These are phyloP conservation scores for Diaporthe nobilis DNA, from an alignment of 2,329 filamentous ascomycete genomes.

Conservation along the genomic window DNA sequence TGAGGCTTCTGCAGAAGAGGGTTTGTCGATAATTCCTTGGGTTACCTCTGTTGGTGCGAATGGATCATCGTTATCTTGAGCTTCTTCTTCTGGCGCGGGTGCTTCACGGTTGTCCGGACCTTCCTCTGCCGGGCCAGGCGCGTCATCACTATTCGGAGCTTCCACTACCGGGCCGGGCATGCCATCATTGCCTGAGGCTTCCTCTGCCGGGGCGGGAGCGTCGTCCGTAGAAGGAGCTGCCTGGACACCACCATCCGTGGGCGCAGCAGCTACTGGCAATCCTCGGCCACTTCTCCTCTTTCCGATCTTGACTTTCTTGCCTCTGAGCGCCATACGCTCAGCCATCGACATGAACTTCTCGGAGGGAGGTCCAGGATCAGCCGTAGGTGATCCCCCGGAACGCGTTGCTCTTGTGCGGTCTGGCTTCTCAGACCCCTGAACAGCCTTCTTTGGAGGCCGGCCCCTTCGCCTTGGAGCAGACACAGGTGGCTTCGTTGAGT, in stretches of 20 bases:
- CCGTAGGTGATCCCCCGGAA: constrained; percentile 5
- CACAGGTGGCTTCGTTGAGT: background rate
- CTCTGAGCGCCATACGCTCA: constrained; percentile 68
- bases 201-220: background rate
- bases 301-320: constrained; percentile 68
- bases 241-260: background rate
- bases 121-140: constrained; percentile 9
- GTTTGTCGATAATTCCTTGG: background rate
- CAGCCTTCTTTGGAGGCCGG: constrained; percentile 49
- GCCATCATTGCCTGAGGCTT: background rate
- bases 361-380: constrained; percentile 36
- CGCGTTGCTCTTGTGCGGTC: constrained; percentile 3
- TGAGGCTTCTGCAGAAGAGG: background rate
- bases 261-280: constrained; percentile 9
- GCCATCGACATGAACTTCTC: constrained; percentile 67
- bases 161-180: background rate
- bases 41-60: background rate
- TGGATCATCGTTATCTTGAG: background rate
- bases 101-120: background rate
- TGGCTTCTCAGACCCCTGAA: constrained; percentile 21
- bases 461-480: constrained; percentile 49
- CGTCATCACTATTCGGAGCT: background rate
- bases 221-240: background rate
- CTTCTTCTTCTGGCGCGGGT: background rate
- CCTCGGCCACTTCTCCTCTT: constrained; percentile 49